Evolutionary conservation across 257 asterid genomes (phyloP).

Genomic region (Gentiana straminea): DNA sequence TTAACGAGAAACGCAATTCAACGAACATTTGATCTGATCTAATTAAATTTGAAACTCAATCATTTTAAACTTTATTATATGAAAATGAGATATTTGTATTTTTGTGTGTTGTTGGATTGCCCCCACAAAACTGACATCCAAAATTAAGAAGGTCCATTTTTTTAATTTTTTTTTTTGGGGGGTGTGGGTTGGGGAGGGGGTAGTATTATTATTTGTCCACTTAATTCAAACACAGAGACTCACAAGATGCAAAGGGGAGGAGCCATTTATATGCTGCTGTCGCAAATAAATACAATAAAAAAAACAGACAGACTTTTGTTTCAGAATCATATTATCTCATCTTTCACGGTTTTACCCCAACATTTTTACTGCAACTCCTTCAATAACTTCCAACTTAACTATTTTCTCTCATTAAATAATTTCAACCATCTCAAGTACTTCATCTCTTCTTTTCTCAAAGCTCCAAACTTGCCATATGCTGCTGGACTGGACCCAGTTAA

Average conservation of each 20-base stretch:
- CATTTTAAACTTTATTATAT: too few species aligned
- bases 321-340: conserved; percentile 30
- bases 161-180: too few species aligned
- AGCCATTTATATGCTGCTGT: not conserved
- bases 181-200: too few species aligned
- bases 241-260: not conserved
- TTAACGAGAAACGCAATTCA: too few species aligned
- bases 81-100: too few species aligned
- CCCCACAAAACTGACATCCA: too few species aligned
- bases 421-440: not conserved
- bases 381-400: conserved; percentile 15
- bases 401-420: not conserved
- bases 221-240: not conserved
- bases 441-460: conserved; percentile 13
- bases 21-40: too few species aligned
- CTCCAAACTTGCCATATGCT: not conserved
- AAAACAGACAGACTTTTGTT: not conserved
- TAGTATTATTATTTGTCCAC: too few species aligned
- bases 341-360: conserved; percentile 42
- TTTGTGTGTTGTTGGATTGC: too few species aligned
- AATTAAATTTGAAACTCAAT: too few species aligned
- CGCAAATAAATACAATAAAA: not conserved
- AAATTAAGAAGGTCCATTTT: too few species aligned
- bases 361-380: conserved; percentile 11
- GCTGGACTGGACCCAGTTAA: too few species aligned